These are phyloP conservation scores for Ploettnerulaceae sp. DNA, from an alignment of 2,329 filamentous ascomycete species.

Conservation along the genomic window DNA sequence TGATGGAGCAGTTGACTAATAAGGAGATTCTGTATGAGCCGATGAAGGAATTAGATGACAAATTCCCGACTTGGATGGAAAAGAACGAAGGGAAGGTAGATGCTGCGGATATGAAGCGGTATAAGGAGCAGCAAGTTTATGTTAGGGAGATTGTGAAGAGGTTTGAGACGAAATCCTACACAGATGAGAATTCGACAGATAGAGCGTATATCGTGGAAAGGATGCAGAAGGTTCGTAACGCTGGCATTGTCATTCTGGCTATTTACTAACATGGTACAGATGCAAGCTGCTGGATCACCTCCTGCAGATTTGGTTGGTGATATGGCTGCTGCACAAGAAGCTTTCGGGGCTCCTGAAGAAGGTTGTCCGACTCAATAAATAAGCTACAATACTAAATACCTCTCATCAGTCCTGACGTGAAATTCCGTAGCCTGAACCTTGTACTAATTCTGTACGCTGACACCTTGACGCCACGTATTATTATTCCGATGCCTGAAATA, in stretches of 20 bases:
- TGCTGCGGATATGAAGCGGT: conserved; percentile 70
- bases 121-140: conserved; percentile 72
- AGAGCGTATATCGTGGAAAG: conserved; percentile 91
- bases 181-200: conserved; percentile 74
- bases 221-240: conserved; percentile 81
- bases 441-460: conserved; percentile 9
- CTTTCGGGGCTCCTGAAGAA: conserved; percentile 55
- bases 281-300: conserved; percentile 92
- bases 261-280: conserved; percentile 49
- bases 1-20: conserved; percentile 99
- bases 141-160: conserved; percentile 83
- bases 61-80: conserved; percentile 85
- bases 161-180: conserved; percentile 79
- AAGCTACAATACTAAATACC: conserved; percentile 12
- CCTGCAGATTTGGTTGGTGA: conserved; percentile 88
- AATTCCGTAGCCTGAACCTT: conserved; percentile 2
- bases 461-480: conserved; percentile 14
- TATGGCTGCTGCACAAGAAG: conserved; percentile 76
- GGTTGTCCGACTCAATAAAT: conserved; percentile 57
- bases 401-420: conserved; percentile 2
- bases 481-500: conserved; percentile 6
- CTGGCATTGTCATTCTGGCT: conserved; percentile 9
- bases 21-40: conserved; percentile 98
- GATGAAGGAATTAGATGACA: conserved; percentile 93
- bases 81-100: conserved; percentile 65